A percentile compares a stretch with the other conserved stretches of the same genome.
Conservation (phyloP, 2,329 filamentous ascomycete genomes). For the Helminthosporium solani region DNA sequence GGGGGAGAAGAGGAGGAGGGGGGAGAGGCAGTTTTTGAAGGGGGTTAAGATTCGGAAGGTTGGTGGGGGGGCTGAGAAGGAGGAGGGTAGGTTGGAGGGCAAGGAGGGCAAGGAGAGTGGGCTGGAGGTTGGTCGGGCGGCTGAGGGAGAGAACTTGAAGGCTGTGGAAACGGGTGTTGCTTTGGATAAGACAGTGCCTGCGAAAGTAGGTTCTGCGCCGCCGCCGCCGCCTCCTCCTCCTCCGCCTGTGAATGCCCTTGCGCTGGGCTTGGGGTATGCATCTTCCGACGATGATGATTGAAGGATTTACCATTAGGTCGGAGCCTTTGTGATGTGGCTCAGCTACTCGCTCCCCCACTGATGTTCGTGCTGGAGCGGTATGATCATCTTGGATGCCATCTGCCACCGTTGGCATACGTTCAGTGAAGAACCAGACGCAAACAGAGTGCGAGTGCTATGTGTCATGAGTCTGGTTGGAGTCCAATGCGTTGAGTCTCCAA, state of each 20-base stretch:
- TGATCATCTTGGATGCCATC: too few species aligned
- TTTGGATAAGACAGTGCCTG: neutral
- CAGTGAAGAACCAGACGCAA: too few species aligned
- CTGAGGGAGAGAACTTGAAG: constrained; percentile 3
- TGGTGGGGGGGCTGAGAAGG: constrained; percentile 18
- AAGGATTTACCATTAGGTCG: neutral
- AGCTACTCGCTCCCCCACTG: too few species aligned
- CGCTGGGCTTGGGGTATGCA: constrained; percentile 44
- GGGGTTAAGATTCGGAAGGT: constrained; percentile 49
- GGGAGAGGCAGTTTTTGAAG: constrained; percentile 36
- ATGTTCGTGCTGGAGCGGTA: too few species aligned
- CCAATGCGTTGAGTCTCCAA: too few species aligned
- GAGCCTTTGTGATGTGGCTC: neutral
- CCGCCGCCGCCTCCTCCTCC: constrained; percentile 19
- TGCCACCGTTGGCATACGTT: too few species aligned
- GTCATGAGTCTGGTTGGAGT: too few species aligned
- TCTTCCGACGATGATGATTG: constrained; percentile 48
- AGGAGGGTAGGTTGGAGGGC: constrained; percentile 3
- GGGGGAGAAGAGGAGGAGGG: constrained; percentile 53
- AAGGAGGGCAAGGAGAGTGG: constrained; percentile 4
- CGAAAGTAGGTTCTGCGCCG: constrained; percentile 11
- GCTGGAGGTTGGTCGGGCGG: constrained; percentile 35
- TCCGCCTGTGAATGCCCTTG: constrained; percentile 14
- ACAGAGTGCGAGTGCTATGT: too few species aligned
- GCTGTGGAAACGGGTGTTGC: constrained; percentile 2